A percentile compares a stretch with the other conserved stretches of the same genome.
These are phyloP conservation scores for Larix sibirica DNA, from an alignment of 83 land plant genomes.

Conservation along the genomic window DNA sequence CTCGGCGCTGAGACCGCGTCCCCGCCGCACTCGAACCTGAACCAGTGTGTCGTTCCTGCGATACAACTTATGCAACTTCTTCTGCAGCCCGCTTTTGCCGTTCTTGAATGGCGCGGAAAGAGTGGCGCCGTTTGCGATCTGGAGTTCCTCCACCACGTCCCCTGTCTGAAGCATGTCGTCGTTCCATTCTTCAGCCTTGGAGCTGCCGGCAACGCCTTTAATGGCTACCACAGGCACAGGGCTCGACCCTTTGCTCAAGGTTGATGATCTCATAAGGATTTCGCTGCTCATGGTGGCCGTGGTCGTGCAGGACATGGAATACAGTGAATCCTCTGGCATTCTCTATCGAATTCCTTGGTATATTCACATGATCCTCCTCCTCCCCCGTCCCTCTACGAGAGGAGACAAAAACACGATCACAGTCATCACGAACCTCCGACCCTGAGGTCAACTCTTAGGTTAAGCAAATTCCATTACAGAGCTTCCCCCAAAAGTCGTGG, in stretches of 20 bases:
- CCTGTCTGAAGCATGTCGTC: conserved; percentile 61
- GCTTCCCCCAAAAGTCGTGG: neutral
- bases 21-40: conserved; percentile 49
- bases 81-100: conserved; percentile 61
- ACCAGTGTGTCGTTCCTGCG: conserved; percentile 52
- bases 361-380: neutral
- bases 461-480: neutral
- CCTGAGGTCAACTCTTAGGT: neutral
- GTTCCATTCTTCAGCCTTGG: conserved; percentile 74
- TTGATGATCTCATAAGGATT: neutral
- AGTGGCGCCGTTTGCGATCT: conserved; percentile 26
- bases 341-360: neutral
- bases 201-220: conserved; percentile 56
- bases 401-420: neutral
- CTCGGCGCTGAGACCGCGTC: conserved; percentile 41
- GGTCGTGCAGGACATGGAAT: neutral
- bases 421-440: too few species aligned
- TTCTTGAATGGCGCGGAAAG: conserved; percentile 49
- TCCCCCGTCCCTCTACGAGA: neutral
- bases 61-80: conserved; percentile 47
- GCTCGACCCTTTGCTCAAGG: neutral
- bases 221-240: conserved; percentile 42
- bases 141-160: conserved; percentile 66
- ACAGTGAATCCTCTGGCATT: neutral
- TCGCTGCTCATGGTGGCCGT: neutral